phyloP scores from a whole-genome alignment of 306 rosid genomes.

The Arachis hypogaea region DNA sequence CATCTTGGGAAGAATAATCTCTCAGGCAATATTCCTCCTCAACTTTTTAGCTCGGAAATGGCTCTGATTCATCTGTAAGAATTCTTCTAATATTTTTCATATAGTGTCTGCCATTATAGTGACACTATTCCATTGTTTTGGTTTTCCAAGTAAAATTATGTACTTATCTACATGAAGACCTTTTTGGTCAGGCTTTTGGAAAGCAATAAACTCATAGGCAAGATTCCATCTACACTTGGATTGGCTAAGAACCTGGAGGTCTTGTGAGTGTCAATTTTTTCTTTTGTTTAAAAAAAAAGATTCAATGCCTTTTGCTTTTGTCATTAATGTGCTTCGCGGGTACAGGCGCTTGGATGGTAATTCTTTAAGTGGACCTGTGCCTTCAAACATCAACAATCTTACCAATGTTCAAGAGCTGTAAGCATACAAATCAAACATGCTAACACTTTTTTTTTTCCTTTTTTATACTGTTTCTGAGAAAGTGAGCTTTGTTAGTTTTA shows the following conservation, averaged over 20 bases:
- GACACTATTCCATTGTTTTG: not conserved
- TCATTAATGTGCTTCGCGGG: conserved; percentile 18
- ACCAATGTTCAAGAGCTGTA: conserved; percentile 44
- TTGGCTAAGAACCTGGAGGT: conserved; percentile 43
- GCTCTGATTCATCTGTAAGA: conserved; percentile 61
- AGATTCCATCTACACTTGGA: conserved; percentile 57
- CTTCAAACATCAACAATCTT: conserved; percentile 49
- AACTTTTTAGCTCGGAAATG: conserved; percentile 55
- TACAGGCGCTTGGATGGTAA: conserved; percentile 60
- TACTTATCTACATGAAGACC: not conserved
- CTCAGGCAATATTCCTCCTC: conserved; percentile 46
- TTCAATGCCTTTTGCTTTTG: not conserved
- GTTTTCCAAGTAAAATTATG: conserved; percentile 11
- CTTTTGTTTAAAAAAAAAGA: no score
- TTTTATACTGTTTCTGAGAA: conserved; percentile 9
- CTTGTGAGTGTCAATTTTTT: conserved; percentile 57
- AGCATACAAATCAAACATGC: conserved; percentile 28
- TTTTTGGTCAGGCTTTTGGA: conserved; percentile 54
- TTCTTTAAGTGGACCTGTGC: conserved; percentile 44
- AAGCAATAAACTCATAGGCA: conserved; percentile 46
- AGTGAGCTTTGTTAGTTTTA: conserved; percentile 15
- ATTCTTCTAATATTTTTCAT: conserved; percentile 6
- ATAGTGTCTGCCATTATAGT: not conserved
- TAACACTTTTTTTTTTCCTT: not conserved
- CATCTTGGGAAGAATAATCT: conserved; percentile 60